These are phyloP conservation scores for Paecilomyces dactylethromorphus DNA, from an alignment of 2,329 filamentous ascomycete genomes.

Conservation along the genomic window DNA sequence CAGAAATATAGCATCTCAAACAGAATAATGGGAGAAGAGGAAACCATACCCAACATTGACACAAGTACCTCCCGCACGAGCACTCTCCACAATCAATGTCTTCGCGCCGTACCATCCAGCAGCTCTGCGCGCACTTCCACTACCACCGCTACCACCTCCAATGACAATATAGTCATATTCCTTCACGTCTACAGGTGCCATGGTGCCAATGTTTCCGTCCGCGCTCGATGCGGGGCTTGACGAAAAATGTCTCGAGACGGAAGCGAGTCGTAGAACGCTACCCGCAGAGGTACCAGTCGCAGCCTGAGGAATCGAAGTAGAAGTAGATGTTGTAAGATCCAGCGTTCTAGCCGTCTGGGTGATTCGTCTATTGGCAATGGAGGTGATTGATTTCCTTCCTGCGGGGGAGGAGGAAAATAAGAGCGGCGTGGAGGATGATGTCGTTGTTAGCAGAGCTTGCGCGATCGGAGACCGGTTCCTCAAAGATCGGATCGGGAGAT, in stretches of 20 bases:
- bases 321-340: slow-evolving; percentile 2
- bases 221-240: slow-evolving; percentile 8
- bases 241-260: slow-evolving; percentile 35
- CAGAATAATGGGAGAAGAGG: background rate
- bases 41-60: slow-evolving; percentile 47
- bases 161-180: slow-evolving; percentile 52
- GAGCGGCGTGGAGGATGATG: background rate
- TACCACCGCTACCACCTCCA: slow-evolving; percentile 48
- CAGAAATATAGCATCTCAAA: background rate
- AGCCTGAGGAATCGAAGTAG: background rate
- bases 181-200: slow-evolving; percentile 41
- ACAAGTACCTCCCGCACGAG: slow-evolving; percentile 43
- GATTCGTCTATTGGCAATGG: background rate
- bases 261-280: slow-evolving; percentile 28
- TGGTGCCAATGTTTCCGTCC: slow-evolving; percentile 24
- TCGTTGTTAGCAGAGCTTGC: background rate
- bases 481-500: slow-evolving; percentile 3
- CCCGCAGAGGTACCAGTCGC: slow-evolving; percentile 4
- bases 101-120: slow-evolving; percentile 48
- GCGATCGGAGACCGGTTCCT: background rate
- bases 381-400: background rate
- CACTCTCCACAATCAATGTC: slow-evolving; percentile 45
- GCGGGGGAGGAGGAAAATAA: background rate
- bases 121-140: slow-evolving; percentile 43
- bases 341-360: background rate